Base-by-base conservation (phyloP, 345 rosid genomes). In the Aegle marmelos region DNA sequence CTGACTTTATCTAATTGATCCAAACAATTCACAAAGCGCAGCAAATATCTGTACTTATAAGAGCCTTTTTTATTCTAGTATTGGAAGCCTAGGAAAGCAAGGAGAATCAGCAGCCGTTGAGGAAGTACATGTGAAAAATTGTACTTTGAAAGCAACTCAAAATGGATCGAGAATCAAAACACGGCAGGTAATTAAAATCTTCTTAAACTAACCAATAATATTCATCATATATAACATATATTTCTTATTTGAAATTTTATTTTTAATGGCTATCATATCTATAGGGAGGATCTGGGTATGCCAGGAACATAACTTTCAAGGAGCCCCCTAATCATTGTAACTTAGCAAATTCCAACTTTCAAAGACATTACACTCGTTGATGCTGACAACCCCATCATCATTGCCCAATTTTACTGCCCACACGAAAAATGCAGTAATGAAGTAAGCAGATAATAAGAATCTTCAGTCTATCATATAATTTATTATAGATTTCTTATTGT, bases 81-180 rank as follows among this genome's bases (percentile, higher is more conserved):
- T 76, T 16, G 85, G 85, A 48, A 76, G 83, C 76, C 34, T 82
- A 62, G 85, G 83, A 7, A 17, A 16, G 14, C 24, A 34, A 45
- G 78, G 84, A 48, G 59, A 54, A 0, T 2, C 5, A 8, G 84
- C 61, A 17, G 24, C 50, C 5, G 73, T 84, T 1, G 75, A 81
- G 62, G 57, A 68, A 34, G 69, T 81, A 0, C 72, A 30, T 11
- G 79, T 76, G 17, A 10, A 27, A 13, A 31, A 63, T 27, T 63
- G 82, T 63, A 81, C 33, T 0, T 76, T 84, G 19, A 61, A 8
- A 0, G 57, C 21, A 30, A 56, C 75, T 33, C 27, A 28, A 31
- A 65, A 75, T 27, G 82, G 84, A 45, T 84, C 68, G 9, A 84
- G 85, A 39, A 82, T 81, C 74, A 84, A 84, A 62, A 79, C 84